Percentiles rank a stretch among this genome's conserved stretches.
Evolutionary conservation across 2,329 filamentous ascomycete species (phyloP).

Genomic region (Calonectria pauciramosa): DNA sequence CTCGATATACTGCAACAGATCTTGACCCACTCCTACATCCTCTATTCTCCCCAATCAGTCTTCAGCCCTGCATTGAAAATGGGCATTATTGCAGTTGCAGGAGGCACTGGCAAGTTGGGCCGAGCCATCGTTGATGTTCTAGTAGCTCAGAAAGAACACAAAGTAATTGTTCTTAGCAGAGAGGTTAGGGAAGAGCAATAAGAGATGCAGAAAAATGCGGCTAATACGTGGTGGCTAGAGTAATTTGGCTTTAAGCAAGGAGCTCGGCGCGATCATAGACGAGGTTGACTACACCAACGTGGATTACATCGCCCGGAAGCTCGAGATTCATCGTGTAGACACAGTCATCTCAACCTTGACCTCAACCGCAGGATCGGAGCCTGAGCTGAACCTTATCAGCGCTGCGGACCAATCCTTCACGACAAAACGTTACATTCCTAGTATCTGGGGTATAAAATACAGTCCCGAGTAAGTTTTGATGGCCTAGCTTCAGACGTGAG

Average conservation of each 20-base stretch:
- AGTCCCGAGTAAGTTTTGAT: neutral
- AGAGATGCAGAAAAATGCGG: neutral
- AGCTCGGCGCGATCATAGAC: neutral
- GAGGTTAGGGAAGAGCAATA: neutral
- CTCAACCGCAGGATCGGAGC: neutral
- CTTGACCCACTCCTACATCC: neutral
- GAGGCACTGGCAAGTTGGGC: neutral
- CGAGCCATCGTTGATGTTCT: neutral
- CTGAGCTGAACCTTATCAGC: neutral
- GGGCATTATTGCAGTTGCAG: neutral
- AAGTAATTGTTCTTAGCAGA: neutral
- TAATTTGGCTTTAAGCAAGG: neutral
- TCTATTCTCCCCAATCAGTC: neutral
- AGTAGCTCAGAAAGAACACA: neutral
- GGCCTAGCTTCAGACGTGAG: too few relatives aligned
- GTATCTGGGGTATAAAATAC: neutral
- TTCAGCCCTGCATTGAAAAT: neutral
- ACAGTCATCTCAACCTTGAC: neutral
- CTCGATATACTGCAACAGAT: too few relatives aligned
- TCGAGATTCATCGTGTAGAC: neutral
- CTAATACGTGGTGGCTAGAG: neutral
- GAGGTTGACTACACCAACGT: neutral
- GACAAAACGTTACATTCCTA: neutral
- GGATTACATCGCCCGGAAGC: neutral
- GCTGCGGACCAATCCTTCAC: neutral